Percentiles rank a stretch among this genome's conserved stretches.
phyloP scores from a whole-genome alignment of 345 rosid species.

The Pseudoturritis turrita region DNA sequence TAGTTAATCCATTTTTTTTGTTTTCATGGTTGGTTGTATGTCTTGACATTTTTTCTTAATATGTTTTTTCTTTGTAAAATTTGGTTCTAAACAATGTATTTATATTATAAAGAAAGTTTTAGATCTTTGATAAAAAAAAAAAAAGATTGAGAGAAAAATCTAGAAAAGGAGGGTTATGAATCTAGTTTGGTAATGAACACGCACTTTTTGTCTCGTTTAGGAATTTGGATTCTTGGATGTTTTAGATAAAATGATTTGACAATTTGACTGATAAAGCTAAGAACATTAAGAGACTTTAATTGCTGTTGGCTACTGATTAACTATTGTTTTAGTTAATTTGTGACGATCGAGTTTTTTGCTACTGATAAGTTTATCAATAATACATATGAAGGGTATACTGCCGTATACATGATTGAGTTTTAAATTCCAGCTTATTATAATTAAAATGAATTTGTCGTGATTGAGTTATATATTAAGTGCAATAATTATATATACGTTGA shows the following conservation, averaged over 20 bases:
- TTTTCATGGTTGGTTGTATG: too few relatives aligned
- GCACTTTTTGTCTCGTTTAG: background rate
- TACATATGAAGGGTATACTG: background rate
- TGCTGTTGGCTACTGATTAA: background rate
- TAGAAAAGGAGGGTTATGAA: background rate
- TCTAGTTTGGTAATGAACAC: background rate
- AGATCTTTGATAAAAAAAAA: too few relatives aligned
- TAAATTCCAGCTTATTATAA: constrained; percentile 3
- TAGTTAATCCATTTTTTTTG: too few relatives aligned
- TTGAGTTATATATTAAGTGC: background rate
- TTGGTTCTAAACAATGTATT: too few relatives aligned
- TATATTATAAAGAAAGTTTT: too few relatives aligned
- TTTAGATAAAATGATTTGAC: background rate
- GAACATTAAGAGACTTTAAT: background rate
- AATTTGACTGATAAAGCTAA: background rate
- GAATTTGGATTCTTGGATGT: background rate
- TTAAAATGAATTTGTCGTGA: background rate
- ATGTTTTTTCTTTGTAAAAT: too few relatives aligned
- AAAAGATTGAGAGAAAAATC: background rate
- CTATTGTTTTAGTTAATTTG: background rate
- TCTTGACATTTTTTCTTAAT: too few relatives aligned
- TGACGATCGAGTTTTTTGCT: background rate
- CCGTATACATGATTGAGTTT: background rate
- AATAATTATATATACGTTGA: constrained; percentile 21
- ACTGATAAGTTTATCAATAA: background rate